Evolutionary conservation across 1,139 yeast genomes (phyloP), one percentile per base, ranked within the genome.

Genomic region (Geotrichum histeridarum): DNA sequence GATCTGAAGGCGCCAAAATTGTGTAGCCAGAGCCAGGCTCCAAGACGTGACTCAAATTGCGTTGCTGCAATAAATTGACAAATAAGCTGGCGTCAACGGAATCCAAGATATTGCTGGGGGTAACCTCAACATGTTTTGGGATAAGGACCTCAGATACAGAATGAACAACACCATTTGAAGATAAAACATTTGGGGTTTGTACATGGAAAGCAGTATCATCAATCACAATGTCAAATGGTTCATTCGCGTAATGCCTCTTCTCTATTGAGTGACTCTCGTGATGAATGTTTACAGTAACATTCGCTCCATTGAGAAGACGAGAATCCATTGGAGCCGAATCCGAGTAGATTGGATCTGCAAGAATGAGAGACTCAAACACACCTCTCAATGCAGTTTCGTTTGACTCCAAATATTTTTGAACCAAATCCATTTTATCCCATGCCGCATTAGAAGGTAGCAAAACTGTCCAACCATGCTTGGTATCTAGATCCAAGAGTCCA

Each of bases 101-200:
- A 2, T 68, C 68, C 0, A 91, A 72, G 51, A 93, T 73, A 54
- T 88, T 85, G 1, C 61, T 54, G 15, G 87, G 71, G 0, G 83
- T 69, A 2, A 93, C 77, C 8, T 73, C 67, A 35, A 91, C 70
- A 33, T 72, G 68, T 0, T 71, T 68, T 0, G 97, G 96, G 8
- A 89, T 70, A 1, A 80, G 64, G 0, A 88, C 74, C 9, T 76
- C 68, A 47, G 76, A 72, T 5, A 86, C 72, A 1, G 91, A 81
- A 66, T 90, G 98, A 1, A 88, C 80, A 0, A 91, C 96, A 0
- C 98, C 99, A 64, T 86, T 84, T 58, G 80, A 82, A 67, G 87
- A 91, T 15, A 93, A 67, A 8, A 89, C 77, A 66, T 93, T 97
- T 1, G 82, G 73, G 57, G 81, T 77, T 50, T 76, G 73, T 2